Evolutionary conservation across 83 land plant genomes (phyloP).

Genomic region (Diphasiastrum complanatum): DNA sequence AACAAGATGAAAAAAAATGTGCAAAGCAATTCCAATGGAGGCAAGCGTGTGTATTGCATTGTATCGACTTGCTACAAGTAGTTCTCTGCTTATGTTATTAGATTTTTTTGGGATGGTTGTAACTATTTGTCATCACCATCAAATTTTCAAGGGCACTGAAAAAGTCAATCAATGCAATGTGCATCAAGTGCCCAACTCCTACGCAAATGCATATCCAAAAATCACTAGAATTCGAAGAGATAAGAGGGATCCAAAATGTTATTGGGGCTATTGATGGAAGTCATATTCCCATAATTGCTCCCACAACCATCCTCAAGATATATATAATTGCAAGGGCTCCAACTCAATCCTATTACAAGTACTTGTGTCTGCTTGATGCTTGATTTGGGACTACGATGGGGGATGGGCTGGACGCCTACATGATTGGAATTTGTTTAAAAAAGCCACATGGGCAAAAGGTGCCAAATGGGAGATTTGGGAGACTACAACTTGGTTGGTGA

Average conservation of each 20-base stretch:
- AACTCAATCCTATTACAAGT: conserved; percentile 2
- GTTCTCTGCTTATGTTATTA: no score
- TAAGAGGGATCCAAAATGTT: background rate
- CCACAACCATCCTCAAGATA: background rate
- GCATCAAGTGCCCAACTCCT: no score
- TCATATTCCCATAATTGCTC: background rate
- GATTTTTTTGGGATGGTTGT: no score
- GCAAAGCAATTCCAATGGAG: no score
- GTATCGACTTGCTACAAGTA: no score
- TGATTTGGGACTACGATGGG: conserved; percentile 1
- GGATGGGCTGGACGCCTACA: conserved; percentile 9
- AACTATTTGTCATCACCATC: no score
- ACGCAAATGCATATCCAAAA: no score
- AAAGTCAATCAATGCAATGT: no score
- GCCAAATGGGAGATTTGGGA: background rate
- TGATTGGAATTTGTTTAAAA: background rate
- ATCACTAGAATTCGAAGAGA: background rate
- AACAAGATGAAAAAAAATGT: no score
- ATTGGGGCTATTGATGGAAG: conserved; percentile 9
- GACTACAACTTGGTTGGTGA: background rate
- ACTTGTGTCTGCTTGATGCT: background rate
- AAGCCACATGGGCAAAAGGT: background rate
- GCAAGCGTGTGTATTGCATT: no score
- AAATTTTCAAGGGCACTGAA: no score
- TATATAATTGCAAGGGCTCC: background rate